Evolutionary conservation across 1,284 basidiomycete species (phyloP), one percentile per base, ranked within the genome.

Genomic region (Cryptococcus sp.): DNA sequence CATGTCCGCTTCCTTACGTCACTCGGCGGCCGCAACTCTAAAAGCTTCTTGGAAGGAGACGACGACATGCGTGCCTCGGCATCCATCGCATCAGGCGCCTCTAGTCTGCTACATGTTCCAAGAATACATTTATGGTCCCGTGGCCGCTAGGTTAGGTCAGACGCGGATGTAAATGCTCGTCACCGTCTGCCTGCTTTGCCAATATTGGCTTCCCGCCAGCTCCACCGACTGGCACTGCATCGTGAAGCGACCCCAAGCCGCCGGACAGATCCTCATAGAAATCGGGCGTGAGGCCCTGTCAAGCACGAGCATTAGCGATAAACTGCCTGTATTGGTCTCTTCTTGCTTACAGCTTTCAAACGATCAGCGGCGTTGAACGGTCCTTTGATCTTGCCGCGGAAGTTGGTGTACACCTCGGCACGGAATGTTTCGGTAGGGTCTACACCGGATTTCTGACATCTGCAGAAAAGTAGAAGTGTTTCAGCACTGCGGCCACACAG

Each of bases 311-410:
- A 35, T 25, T 5, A 13, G 17, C 25, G 17, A 23, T 5, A 45
- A 45, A 4, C n/a, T n/a, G n/a, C 19, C 38, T 16, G 15, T 16
- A 27, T 50, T 10, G 17, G 20, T 11, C 11, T 31, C 17, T 17
- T 8, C 2, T 11, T n/a, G 66, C 71, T 59, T 27, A 74, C 72
- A 6, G 91, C 91, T 71, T 84, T 87, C 67, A 86, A 84, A 48
- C 91, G 79, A 68, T 89, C 91, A 22, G 83, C 84, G 0, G 82
- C 83, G 76, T 93, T 93, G 77, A 93, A 93, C 3, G 91, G 91
- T 0, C 90, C 90, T 71, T 90, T 91, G 46, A 93, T 82, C 59
- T 87, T 87, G 1, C 91, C 91, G 38, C 84, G 82, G 83, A 91
- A 93, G 40, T 90, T 87, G 50, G 75, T 80, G 56, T 80, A 82